phyloP scores from a whole-genome alignment of 345 rosid species.

The Corchorus olitorius region DNA sequence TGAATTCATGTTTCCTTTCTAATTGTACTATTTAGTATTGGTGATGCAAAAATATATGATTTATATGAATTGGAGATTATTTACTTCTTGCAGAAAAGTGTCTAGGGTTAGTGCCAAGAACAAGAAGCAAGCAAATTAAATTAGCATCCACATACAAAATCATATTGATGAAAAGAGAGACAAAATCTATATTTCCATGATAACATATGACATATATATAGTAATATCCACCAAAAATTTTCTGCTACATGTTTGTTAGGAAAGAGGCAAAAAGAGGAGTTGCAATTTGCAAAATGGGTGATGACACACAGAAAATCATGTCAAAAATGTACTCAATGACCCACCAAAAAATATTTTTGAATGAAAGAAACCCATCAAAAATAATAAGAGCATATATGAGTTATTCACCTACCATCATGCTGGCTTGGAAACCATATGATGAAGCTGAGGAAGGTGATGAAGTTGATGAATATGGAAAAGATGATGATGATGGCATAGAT shows the following conservation, averaged over 20 bases:
- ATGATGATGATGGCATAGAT: conserved; percentile 59
- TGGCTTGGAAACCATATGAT: conserved; percentile 62
- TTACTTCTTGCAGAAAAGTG: not conserved
- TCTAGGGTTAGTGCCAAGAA: conserved; percentile 17
- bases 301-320: conserved; percentile 25
- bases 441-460: conserved; percentile 58
- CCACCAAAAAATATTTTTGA: conserved; percentile 12
- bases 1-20: too few species aligned
- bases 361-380: not conserved
- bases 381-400: not conserved
- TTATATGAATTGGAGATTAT: too few species aligned
- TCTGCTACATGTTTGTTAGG: conserved; percentile 10
- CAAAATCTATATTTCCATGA: not conserved
- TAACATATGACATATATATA: not conserved
- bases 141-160: not conserved
- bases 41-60: too few species aligned
- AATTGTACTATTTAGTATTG: too few species aligned
- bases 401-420: conserved; percentile 50
- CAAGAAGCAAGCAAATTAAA: conserved; percentile 6
- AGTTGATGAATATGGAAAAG: conserved; percentile 55
- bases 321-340: conserved; percentile 13
- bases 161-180: not conserved
- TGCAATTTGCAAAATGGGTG: conserved; percentile 22
- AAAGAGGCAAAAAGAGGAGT: conserved; percentile 15
- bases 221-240: conserved; percentile 6